Percentiles rank a stretch among this genome's conserved stretches.
These are phyloP conservation scores for Bacidia rubella DNA, from an alignment of 495 filamentous ascomycete genomes.

Conservation along the genomic window DNA sequence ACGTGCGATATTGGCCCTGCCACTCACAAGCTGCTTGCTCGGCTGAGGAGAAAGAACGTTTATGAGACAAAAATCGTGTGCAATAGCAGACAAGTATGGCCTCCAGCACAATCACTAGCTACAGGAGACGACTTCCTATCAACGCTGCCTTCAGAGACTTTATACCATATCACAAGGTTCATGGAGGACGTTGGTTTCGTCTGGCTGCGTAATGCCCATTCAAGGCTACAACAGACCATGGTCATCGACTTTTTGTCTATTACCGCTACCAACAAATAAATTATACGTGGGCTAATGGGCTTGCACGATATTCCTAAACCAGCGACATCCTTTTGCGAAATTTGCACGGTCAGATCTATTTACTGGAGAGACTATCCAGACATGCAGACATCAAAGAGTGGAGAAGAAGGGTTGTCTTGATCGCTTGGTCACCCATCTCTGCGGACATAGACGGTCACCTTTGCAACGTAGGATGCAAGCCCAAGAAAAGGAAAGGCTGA, in stretches of 20 bases:
- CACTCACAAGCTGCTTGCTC: no score
- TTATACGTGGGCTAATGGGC: constrained; percentile 1
- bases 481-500: not conserved
- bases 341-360: not conserved
- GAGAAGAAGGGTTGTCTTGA: not conserved
- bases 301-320: constrained; percentile 5
- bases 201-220: constrained; percentile 2
- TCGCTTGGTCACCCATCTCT: not conserved
- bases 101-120: not conserved
- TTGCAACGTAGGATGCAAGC: not conserved
- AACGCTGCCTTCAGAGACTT: not conserved
- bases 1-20: no score
- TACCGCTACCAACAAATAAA: not conserved
- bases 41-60: no score
- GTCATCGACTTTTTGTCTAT: not conserved
- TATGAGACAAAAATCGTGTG: no score
- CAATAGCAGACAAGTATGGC: not conserved
- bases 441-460: not conserved
- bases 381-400: not conserved
- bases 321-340: not conserved
- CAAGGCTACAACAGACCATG: not conserved
- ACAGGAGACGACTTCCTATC: not conserved
- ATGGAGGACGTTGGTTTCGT: constrained; percentile 4
- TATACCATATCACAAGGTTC: constrained; percentile 2
- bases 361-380: constrained; percentile 1